phyloP scores from a whole-genome alignment of 1,284 basidiomycete genomes.

The Somion occarium region DNA sequence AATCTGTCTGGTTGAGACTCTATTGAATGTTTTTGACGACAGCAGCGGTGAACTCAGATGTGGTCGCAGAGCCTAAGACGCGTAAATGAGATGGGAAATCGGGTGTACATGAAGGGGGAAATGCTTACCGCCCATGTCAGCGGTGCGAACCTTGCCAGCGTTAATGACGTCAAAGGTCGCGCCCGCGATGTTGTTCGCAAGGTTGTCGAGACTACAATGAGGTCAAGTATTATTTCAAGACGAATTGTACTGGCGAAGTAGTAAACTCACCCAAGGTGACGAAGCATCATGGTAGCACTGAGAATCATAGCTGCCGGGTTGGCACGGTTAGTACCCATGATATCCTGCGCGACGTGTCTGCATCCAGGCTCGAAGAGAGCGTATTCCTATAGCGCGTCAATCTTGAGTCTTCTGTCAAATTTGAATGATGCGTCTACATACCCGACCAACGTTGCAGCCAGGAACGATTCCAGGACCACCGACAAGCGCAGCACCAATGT shows the following conservation, averaged over 20 bases:
- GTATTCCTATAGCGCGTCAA: constrained; percentile 63
- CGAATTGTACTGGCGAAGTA: background rate
- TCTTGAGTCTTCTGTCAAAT: background rate
- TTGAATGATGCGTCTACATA: constrained; percentile 32
- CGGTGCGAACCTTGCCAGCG: constrained; percentile 86
- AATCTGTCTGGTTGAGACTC: background rate
- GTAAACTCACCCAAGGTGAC: constrained; percentile 81
- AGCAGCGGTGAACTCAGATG: constrained; percentile 89
- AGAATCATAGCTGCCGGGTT: constrained; percentile 99
- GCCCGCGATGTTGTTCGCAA: constrained; percentile 93
- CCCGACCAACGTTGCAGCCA: constrained; percentile 95
- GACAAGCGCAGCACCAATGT: constrained; percentile 97
- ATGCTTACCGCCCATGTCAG: constrained; percentile 88
- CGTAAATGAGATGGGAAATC: constrained; percentile 2
- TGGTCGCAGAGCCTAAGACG: constrained; percentile 71
- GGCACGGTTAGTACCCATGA: constrained; percentile 96
- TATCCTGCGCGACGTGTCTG: constrained; percentile 96
- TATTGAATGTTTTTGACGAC: constrained; percentile 69
- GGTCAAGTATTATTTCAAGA: background rate
- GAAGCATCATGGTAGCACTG: constrained; percentile 97
- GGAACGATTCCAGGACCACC: constrained; percentile 98
- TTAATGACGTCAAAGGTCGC: constrained; percentile 94
- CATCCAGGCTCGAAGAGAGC: constrained; percentile 99
- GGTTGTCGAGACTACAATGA: constrained; percentile 70
- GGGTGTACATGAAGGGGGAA: background rate